Conservation (phyloP, 192 early-diverging fungal genomes). For the Lunasporangiospora selenospora region DNA sequence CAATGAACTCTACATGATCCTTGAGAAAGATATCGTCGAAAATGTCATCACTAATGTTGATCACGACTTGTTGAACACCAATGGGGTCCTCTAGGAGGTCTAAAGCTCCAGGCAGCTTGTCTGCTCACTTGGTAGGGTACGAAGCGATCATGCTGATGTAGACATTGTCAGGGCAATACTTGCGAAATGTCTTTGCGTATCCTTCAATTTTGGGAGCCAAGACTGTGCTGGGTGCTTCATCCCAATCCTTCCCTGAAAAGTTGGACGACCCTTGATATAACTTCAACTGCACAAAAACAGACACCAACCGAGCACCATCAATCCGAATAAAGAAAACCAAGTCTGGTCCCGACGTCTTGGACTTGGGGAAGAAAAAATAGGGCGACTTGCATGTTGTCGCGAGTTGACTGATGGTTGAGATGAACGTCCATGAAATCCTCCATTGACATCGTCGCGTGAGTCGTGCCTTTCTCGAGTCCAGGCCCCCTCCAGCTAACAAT, state of each 20-base stretch:
- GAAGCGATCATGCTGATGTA: conserved; percentile 2
- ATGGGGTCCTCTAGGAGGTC: background rate
- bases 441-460: background rate
- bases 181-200: background rate
- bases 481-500: background rate
- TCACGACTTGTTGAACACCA: background rate
- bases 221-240: no score
- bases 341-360: no score
- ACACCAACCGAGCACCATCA: background rate
- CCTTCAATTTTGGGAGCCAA: background rate
- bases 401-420: background rate
- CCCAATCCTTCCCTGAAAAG: background rate
- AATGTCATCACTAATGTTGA: background rate
- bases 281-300: conserved; percentile 5
- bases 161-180: conserved; percentile 1
- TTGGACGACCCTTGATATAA: background rate
- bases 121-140: background rate
- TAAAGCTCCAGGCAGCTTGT: background rate
- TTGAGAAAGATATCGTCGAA: conserved; percentile 1
- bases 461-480: background rate
- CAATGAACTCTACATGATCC: conserved; percentile 1
- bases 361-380: background rate
- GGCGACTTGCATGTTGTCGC: background rate
- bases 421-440: background rate
- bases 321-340: no score